These are phyloP conservation scores for Rosa lucieae DNA, from an alignment of 306 rosid species.

Conservation along the genomic window DNA sequence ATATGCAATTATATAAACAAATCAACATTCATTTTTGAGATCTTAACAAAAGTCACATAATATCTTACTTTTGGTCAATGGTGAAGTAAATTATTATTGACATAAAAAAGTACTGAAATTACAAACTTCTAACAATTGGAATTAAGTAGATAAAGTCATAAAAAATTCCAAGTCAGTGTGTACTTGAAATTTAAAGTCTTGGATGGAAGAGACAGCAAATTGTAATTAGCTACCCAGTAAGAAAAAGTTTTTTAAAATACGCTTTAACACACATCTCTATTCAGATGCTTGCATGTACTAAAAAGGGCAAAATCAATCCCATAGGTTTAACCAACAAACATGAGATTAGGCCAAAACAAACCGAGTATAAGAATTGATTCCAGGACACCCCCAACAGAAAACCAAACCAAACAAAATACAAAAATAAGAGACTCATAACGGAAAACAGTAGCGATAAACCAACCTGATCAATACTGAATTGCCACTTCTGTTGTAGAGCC, in stretches of 20 bases:
- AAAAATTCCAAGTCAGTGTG: not conserved
- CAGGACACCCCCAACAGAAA: not conserved
- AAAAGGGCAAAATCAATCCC: not conserved
- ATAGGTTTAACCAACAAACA: not conserved
- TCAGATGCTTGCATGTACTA: not conserved
- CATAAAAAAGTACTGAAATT: not conserved
- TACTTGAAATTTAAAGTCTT: not conserved
- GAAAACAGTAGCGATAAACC: conserved; percentile 14
- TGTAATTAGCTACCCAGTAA: not conserved
- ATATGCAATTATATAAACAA: not conserved
- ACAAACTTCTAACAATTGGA: not conserved
- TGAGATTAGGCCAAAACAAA: conserved; percentile 5
- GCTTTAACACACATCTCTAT: not conserved
- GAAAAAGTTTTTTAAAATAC: not conserved
- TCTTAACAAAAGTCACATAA: not conserved
- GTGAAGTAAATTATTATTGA: not conserved
- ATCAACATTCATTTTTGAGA: not conserved
- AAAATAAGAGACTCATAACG: not conserved
- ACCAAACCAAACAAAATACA: not conserved
- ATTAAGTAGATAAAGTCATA: not conserved
- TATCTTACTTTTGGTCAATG: not conserved
- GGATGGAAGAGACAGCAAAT: not conserved
- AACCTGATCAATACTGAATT: conserved; percentile 55
- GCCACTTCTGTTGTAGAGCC: conserved; percentile 78
- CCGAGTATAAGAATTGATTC: not conserved